Percentiles rank a stretch among this genome's conserved stretches.
These are phyloP conservation scores for Noccaea caerulescens DNA, from an alignment of 345 rosid species.

Conservation along the genomic window DNA sequence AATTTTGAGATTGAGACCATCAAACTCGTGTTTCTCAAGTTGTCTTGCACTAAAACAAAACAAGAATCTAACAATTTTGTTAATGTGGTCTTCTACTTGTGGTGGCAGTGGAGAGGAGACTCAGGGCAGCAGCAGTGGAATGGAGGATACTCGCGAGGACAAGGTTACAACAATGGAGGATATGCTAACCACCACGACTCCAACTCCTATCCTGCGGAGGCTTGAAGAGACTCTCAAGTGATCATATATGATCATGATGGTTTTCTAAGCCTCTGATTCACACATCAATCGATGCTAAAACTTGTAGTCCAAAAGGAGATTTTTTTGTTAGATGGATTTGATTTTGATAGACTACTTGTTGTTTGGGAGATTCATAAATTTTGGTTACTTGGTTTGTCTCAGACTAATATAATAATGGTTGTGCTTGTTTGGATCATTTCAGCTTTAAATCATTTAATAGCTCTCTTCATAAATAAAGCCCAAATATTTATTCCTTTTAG, in stretches of 20 bases:
- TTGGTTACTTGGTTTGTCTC: slow-evolving; percentile 40
- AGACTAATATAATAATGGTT: slow-evolving; percentile 24
- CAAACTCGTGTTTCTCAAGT: background rate
- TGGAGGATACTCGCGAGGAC: slow-evolving; percentile 71
- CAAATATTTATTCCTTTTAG: background rate
- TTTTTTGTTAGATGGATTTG: slow-evolving; percentile 40
- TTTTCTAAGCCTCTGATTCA: slow-evolving; percentile 18
- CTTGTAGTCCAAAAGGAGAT: slow-evolving; percentile 33
- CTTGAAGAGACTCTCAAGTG: slow-evolving; percentile 24
- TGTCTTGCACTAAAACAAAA: background rate
- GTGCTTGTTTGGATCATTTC: slow-evolving; percentile 31
- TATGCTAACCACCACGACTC: slow-evolving; percentile 49
- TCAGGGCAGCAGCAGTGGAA: slow-evolving; percentile 74
- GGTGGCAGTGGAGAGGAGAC: slow-evolving; percentile 79
- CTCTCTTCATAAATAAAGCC: background rate
- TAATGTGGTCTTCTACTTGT: slow-evolving; percentile 11
- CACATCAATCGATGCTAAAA: slow-evolving; percentile 24
- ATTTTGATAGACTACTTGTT: slow-evolving; percentile 37
- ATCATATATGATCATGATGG: slow-evolving; percentile 13
- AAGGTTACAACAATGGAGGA: slow-evolving; percentile 68
- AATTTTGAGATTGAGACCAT: background rate
- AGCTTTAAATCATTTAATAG: background rate
- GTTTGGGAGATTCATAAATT: slow-evolving; percentile 28
- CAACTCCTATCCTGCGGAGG: slow-evolving; percentile 32
- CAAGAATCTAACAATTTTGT: background rate